Evolutionary conservation across 1,139 yeast species (phyloP), one percentile per base, ranked within the genome.

Genomic region (Geotrichum siamense): DNA sequence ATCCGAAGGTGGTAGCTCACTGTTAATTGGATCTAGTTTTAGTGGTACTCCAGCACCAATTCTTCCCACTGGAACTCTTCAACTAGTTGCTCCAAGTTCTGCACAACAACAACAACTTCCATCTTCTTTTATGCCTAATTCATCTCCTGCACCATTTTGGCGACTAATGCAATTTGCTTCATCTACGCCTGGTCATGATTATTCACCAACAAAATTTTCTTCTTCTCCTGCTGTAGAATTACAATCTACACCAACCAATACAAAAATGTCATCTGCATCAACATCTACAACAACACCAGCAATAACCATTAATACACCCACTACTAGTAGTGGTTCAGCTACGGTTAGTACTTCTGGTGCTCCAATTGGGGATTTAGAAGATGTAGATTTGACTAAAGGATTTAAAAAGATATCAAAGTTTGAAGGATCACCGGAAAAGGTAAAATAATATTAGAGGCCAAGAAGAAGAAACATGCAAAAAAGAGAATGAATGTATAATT

Each of bases 91-190:
- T 16, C 69, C 70, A 15, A 63, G 69, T 10, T 62, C 70, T 0
- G 63, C 65, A 0, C 69, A 65, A 44, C 67, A 63, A 48, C 67
- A 59, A 43, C 64, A 61, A 48, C 51, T 62, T 22, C 67, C 67
- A 8, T 59, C 68, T 15, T 66, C 70, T 12, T 64, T 63, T 47
- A 63, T 68, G 58, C 70, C 71, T 4, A 60, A 58, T 13, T 55
- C 60, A 19, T 64, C 69, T 20, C 70, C 70, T 1, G 69, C 69
- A 3, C 69, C 69, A 31, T 62, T 68, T 45, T 68, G 72, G 72
- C 58, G 61, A 46, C 64, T 63, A 53, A 63, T 67, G 65, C 66
- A 64, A 41, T 48, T 12, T n/a, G 12, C 63, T 8, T 57, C 59
- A 30, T 59, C 67, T 22, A 65, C 70, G 28, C 70, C 70, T 2